phyloP scores from a whole-genome alignment of 1,139 yeast species.

The Ogataea hybrid region DNA sequence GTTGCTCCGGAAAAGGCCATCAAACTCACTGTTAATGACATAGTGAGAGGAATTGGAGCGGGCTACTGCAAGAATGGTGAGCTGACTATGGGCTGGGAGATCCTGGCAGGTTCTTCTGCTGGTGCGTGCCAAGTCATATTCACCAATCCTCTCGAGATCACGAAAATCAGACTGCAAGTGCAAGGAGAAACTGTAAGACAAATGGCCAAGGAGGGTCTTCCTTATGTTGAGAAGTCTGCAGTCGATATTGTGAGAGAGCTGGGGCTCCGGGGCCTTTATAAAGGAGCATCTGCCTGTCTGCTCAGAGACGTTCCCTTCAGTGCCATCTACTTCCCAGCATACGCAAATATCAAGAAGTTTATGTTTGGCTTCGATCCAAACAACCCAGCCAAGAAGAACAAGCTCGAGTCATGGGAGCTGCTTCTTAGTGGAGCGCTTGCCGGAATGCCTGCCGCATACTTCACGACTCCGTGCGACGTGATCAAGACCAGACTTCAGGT shows the following conservation, averaged over 20 bases:
- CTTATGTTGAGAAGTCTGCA: constrained; percentile 49
- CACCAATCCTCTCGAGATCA: constrained; percentile 95
- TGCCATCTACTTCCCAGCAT: constrained; percentile 96
- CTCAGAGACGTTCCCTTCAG: constrained; percentile 96
- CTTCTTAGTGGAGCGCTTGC: constrained; percentile 91
- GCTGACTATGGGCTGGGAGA: constrained; percentile 69
- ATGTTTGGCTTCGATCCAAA: constrained; percentile 82
- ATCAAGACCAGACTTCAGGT: constrained; percentile 93
- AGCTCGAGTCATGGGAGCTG: constrained; percentile 78
- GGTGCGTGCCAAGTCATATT: constrained; percentile 97
- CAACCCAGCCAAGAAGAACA: constrained; percentile 46
- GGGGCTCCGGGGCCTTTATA: constrained; percentile 84
- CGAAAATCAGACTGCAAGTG: constrained; percentile 91
- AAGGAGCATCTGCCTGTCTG: constrained; percentile 89
- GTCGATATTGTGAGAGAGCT: constrained; percentile 71
- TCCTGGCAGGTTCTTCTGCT: constrained; percentile 87
- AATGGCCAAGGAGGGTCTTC: constrained; percentile 31
- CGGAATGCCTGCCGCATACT: constrained; percentile 96
- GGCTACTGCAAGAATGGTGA: constrained; percentile 51
- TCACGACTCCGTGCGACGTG: constrained; percentile 96
- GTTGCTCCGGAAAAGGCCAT: constrained; percentile 99
- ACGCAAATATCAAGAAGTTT: constrained; percentile 85
- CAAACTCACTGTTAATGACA: constrained; percentile 90
- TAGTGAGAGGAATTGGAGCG: constrained; percentile 73
- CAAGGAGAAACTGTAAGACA: constrained; percentile 66